phyloP scores from a whole-genome alignment of 2,329 filamentous ascomycete genomes.

The Fusarium bactridioides region DNA sequence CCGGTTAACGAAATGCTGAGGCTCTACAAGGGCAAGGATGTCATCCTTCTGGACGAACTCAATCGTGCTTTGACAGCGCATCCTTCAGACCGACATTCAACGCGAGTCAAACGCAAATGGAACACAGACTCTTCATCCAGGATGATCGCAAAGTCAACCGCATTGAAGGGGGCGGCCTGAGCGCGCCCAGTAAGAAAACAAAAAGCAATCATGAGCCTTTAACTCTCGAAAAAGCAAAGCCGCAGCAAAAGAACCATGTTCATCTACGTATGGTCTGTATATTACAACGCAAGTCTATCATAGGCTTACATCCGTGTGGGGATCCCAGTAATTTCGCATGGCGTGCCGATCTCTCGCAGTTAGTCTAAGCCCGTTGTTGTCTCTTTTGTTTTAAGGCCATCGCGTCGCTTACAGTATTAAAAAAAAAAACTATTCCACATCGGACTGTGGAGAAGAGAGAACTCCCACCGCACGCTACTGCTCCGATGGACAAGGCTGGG shows the following conservation, averaged over 20 bases:
- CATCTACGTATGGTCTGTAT: conserved; percentile 33
- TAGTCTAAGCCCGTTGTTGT: conserved; percentile 30
- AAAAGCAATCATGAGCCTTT: conserved; percentile 29
- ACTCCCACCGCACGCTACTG: conserved; percentile 40
- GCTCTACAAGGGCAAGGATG: neutral
- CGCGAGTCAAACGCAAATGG: conserved; percentile 22
- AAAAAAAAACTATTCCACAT: neutral
- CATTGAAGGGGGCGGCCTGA: conserved; percentile 25
- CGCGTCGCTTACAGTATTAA: neutral
- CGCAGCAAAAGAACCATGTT: conserved; percentile 30
- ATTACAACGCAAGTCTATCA: conserved; percentile 1
- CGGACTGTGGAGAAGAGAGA: conserved; percentile 11
- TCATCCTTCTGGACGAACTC: neutral
- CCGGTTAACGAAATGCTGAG: neutral
- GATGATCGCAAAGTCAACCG: neutral
- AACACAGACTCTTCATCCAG: neutral
- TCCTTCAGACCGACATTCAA: conserved; percentile 19
- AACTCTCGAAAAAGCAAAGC: conserved; percentile 33
- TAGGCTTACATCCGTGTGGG: conserved; percentile 28
- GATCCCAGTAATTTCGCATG: conserved; percentile 29
- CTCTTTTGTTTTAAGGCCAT: conserved; percentile 31
- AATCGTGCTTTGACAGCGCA: neutral
- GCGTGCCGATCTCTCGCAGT: conserved; percentile 26
- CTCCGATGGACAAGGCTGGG: conserved; percentile 18
- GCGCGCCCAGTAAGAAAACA: conserved; percentile 9